Percentiles rank a stretch among this genome's conserved stretches.
Evolutionary conservation across 1,284 basidiomycete species (phyloP).

Genomic region (Cryptococcus sp.): DNA sequence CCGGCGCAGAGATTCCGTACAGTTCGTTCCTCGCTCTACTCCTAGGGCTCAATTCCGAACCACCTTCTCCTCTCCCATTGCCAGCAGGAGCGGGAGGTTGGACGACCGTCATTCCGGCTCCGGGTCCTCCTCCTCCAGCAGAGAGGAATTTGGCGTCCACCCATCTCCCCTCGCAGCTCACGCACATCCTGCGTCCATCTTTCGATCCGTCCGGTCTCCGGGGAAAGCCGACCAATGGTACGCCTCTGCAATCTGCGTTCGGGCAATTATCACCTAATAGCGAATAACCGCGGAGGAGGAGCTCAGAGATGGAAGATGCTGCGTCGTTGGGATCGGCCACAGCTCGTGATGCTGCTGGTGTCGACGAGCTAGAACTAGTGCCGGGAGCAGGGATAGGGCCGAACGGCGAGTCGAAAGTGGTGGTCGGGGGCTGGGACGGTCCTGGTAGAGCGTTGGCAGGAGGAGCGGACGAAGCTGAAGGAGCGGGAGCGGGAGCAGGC

Average conservation of each 20-base stretch:
- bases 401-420: not conserved
- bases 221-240: slow-evolving; percentile 52
- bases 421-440: not conserved
- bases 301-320: slow-evolving; percentile 39
- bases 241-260: slow-evolving; percentile 39
- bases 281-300: slow-evolving; percentile 50
- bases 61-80: slow-evolving; percentile 14
- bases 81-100: slow-evolving; percentile 1
- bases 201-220: slow-evolving; percentile 32
- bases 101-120: not conserved
- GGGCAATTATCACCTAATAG: slow-evolving; percentile 46
- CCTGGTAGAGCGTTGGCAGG: not conserved
- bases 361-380: not conserved
- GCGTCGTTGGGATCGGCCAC: slow-evolving; percentile 23
- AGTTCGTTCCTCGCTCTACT: slow-evolving; percentile 38
- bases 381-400: not conserved
- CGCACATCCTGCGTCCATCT: slow-evolving; percentile 43
- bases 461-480: slow-evolving; percentile 1
- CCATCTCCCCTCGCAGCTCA: slow-evolving; percentile 41
- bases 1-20: slow-evolving; percentile 30
- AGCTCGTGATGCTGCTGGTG: not conserved
- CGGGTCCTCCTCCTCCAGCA: slow-evolving; percentile 2
- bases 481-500: not conserved
- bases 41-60: slow-evolving; percentile 26
- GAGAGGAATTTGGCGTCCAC: slow-evolving; percentile 29